Percentiles rank a stretch among this genome's conserved stretches.
These are phyloP conservation scores for Penicillium sp. DNA, from an alignment of 2,329 filamentous ascomycete species.

Conservation along the genomic window DNA sequence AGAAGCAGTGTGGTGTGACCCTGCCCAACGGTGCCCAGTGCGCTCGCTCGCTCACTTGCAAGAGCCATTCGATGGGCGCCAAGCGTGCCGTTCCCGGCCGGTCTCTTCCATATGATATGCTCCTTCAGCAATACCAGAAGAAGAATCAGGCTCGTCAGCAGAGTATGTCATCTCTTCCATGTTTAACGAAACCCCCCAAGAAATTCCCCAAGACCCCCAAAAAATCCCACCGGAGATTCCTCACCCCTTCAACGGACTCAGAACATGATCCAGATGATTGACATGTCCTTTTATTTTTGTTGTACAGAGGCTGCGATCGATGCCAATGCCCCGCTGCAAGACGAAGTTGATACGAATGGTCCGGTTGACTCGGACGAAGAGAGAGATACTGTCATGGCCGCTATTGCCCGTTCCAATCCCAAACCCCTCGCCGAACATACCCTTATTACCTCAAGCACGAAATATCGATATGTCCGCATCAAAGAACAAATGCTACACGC, in stretches of 20 bases:
- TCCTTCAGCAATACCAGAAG: slow-evolving; percentile 86
- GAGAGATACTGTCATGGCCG: slow-evolving; percentile 81
- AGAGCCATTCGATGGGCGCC: slow-evolving; percentile 92
- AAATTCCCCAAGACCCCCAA: not conserved
- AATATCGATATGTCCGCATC: slow-evolving; percentile 63
- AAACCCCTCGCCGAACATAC: slow-evolving; percentile 71
- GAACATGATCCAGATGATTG: slow-evolving; percentile 7
- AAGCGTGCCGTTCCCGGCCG: slow-evolving; percentile 85
- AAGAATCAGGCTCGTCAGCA: slow-evolving; percentile 99
- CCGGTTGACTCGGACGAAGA: slow-evolving; percentile 95
- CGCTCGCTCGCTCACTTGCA: slow-evolving; percentile 86
- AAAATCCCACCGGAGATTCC: not conserved
- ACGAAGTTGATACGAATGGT: slow-evolving; percentile 77
- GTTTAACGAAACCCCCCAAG: not conserved
- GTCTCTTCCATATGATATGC: slow-evolving; percentile 87
- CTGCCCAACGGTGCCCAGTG: slow-evolving; percentile 84
- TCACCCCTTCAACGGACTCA: not conserved
- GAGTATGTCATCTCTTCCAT: slow-evolving; percentile 59
- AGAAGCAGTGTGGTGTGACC: slow-evolving; percentile 87
- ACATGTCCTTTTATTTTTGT: slow-evolving; percentile 18
- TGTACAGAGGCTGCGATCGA: slow-evolving; percentile 83
- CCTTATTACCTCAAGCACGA: slow-evolving; percentile 50
- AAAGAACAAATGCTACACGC: slow-evolving; percentile 64
- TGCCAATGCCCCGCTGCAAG: slow-evolving; percentile 85
- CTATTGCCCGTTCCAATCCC: slow-evolving; percentile 72